Evolutionary conservation across 2,329 filamentous ascomycete genomes (phyloP), one percentile per base, ranked within the genome.

Genomic region (Tolypocladium ovalisporum): DNA sequence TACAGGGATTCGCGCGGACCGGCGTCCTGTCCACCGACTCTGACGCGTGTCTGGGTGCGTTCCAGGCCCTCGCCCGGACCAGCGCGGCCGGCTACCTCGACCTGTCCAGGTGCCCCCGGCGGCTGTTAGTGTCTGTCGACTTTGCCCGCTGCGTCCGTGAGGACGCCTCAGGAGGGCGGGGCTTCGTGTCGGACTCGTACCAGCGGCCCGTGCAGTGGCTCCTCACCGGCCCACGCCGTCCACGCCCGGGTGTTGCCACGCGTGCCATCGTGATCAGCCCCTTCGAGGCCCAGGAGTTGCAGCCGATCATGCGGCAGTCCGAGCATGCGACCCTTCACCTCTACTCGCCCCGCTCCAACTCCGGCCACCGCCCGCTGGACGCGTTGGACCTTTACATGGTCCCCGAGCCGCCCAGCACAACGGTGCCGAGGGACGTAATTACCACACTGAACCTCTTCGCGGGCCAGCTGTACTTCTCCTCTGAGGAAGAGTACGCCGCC

Each of bases 251-350:
- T 6, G 8, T 10, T 2, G 64, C 55, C 24, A 32, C 35, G 9
- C 22, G n/a, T 9, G 22, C 83, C n/a, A 59, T 87, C 0, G 68
- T 88, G 32, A 74, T 88, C 63, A 87, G 82, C 60, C 81, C 82
- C 0, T 80, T 54, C 42, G 87, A 89, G 61, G 85, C 81, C 0
- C 73, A 88, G 9, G 17, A 67, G 1, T 67, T 88, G 0, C 61
- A 81, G 0, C 62, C 70, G 0, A 12, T 49, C 0, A 76, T 87
- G 2, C 54, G 60, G 0, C 22, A 52, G 0, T 75, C 69, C 0
- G 58, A 59, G 0, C 47, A 59, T 5, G 75, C 78, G 0, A 66
- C 67, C 0, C 63, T 87, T 51, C 78, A 81, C 63, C 42, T 83
- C 0, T 86, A 84, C 59, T 63, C 76, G 1, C 74, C 82, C 1